Percentiles rank a stretch among this genome's conserved stretches.
These are phyloP conservation scores for Phytophthora podocarpi DNA, from an alignment of 352 stramenopile species.

Conservation along the genomic window DNA sequence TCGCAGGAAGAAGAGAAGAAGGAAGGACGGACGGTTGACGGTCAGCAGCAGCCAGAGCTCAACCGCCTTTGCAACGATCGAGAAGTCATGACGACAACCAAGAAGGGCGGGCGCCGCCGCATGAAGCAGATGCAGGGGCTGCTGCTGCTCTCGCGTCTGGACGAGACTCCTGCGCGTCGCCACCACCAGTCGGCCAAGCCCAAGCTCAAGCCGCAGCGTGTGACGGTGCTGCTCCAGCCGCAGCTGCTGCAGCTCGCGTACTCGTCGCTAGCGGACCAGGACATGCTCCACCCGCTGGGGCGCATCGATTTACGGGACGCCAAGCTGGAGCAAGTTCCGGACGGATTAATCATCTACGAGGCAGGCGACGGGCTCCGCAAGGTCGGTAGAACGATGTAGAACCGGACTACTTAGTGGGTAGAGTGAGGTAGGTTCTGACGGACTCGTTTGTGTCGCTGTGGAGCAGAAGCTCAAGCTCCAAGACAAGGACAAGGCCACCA, in stretches of 20 bases:
- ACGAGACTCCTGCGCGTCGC: slow-evolving; percentile 25
- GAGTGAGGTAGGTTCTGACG: slow-evolving; percentile 4
- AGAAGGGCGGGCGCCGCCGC: slow-evolving; percentile 58
- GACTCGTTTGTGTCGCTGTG: background rate
- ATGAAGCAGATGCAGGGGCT: slow-evolving; percentile 87
- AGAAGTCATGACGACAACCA: slow-evolving; percentile 42
- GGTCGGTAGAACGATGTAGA: slow-evolving; percentile 28
- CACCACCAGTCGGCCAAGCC: slow-evolving; percentile 16
- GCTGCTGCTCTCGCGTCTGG: slow-evolving; percentile 59
- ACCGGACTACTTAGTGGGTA: background rate
- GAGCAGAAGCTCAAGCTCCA: slow-evolving; percentile 74
- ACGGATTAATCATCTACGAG: slow-evolving; percentile 81
- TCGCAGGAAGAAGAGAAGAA: slow-evolving; percentile 12
- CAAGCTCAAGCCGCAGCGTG: slow-evolving; percentile 44
- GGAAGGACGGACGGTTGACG: background rate
- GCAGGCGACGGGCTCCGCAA: slow-evolving; percentile 39
- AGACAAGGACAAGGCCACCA: slow-evolving; percentile 78
- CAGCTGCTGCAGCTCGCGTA: slow-evolving; percentile 71
- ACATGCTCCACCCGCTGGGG: slow-evolving; percentile 66
- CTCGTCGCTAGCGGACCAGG: slow-evolving; percentile 73
- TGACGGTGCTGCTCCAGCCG: slow-evolving; percentile 71
- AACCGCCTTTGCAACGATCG: background rate
- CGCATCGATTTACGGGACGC: slow-evolving; percentile 61
- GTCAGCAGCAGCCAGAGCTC: slow-evolving; percentile 5
- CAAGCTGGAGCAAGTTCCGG: slow-evolving; percentile 73